A percentile compares a stretch with the other conserved stretches of the same genome.
These are phyloP conservation scores for Euphrasia confusa DNA, from an alignment of 257 asterid genomes.

Conservation along the genomic window DNA sequence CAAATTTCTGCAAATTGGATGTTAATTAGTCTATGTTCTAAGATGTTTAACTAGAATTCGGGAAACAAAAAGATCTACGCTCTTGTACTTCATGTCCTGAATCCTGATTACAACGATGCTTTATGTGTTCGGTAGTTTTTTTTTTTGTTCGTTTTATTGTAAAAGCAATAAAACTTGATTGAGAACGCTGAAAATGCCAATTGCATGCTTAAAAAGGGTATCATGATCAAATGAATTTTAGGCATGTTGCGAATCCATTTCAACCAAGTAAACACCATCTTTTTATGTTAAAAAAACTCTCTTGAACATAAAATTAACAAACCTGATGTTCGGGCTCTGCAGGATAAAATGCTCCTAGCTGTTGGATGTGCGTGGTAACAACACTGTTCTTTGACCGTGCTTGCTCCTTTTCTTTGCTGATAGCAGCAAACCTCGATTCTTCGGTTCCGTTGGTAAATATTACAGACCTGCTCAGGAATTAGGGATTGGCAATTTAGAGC, in stretches of 20 bases:
- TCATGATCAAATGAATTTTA: slow-evolving; percentile 9
- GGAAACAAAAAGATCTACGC: slow-evolving; percentile 1
- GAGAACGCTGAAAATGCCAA: not conserved
- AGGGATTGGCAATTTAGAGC: slow-evolving; percentile 21
- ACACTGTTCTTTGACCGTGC: slow-evolving; percentile 63
- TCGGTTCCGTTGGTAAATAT: slow-evolving; percentile 81
- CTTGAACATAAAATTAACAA: too few relatives aligned
- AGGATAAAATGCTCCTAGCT: slow-evolving; percentile 20
- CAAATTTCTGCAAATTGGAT: slow-evolving; percentile 63
- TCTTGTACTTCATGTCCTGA: not conserved
- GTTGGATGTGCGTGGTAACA: slow-evolving; percentile 84
- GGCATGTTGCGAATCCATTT: slow-evolving; percentile 14
- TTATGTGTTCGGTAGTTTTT: not conserved
- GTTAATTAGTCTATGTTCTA: slow-evolving; percentile 26
- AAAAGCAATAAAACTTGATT: slow-evolving; percentile 23
- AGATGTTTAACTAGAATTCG: not conserved
- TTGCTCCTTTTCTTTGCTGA: slow-evolving; percentile 95
- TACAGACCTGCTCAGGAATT: slow-evolving; percentile 59
- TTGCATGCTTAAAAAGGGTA: slow-evolving; percentile 15
- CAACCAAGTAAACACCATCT: slow-evolving; percentile 4
- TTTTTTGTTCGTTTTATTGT: not conserved
- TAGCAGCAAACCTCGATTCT: slow-evolving; percentile 78
- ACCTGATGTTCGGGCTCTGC: too few relatives aligned
- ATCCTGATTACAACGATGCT: not conserved
- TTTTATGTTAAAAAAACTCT: not conserved